These are phyloP conservation scores for Mariannaea elegans DNA, from an alignment of 2,329 filamentous ascomycete genomes.

Conservation along the genomic window DNA sequence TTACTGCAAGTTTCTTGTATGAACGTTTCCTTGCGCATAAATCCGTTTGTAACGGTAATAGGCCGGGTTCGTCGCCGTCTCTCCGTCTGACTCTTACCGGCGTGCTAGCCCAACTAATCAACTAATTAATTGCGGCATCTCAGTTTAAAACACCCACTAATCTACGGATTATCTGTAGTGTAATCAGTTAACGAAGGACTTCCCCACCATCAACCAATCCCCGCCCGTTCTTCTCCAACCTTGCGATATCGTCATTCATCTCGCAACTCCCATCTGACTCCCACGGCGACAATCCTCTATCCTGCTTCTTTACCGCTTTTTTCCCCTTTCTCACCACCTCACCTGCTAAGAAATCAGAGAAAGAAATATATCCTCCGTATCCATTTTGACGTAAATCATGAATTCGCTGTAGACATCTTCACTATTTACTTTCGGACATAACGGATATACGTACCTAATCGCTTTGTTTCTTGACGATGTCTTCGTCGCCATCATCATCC, in stretches of 20 bases:
- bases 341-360: neutral
- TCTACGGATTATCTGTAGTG: too few relatives aligned
- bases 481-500: conserved; percentile 27
- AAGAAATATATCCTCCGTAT: conserved; percentile 7
- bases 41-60: conserved; percentile 3
- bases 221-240: conserved; percentile 15
- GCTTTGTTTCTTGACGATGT: neutral
- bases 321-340: neutral
- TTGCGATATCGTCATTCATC: conserved; percentile 10
- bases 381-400: conserved; percentile 30
- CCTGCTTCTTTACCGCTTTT: neutral
- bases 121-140: neutral
- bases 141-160: neutral
- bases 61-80: neutral
- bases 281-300: conserved; percentile 17
- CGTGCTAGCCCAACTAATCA: neutral
- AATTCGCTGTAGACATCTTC: conserved; percentile 25
- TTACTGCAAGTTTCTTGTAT: too few relatives aligned
- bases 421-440: conserved; percentile 28
- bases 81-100: conserved; percentile 19
- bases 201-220: conserved; percentile 19
- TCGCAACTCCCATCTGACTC: conserved; percentile 34
- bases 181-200: neutral
- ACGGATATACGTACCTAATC: conserved; percentile 6
- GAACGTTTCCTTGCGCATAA: too few relatives aligned